These are phyloP conservation scores for Alloteropsis angusta DNA, from an alignment of 202 grass and related monocot genomes.

Conservation along the genomic window DNA sequence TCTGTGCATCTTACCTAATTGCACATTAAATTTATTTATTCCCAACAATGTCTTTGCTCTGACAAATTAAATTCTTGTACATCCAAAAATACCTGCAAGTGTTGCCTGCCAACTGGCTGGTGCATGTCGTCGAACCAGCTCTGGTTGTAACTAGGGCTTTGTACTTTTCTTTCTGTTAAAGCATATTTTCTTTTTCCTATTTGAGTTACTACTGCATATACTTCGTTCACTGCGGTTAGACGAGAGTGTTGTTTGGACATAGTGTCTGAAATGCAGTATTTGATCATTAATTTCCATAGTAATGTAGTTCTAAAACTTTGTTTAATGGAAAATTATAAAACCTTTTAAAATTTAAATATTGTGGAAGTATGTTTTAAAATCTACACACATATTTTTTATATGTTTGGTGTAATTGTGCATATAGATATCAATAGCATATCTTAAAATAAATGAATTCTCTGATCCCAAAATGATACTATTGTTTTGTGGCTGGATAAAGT, in stretches of 20 bases:
- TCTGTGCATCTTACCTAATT: background rate
- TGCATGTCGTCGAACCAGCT: background rate
- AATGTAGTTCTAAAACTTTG: background rate
- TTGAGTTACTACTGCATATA: background rate
- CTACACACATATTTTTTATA: background rate
- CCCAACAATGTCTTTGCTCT: background rate
- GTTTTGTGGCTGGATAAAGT: background rate
- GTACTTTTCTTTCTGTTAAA: background rate
- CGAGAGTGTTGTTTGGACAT: background rate
- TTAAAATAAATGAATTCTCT: background rate
- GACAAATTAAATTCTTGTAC: background rate
- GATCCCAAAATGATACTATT: background rate
- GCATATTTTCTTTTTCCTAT: background rate
- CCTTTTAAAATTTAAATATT: background rate
- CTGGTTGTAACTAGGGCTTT: background rate
- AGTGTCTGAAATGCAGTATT: background rate
- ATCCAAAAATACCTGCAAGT: background rate
- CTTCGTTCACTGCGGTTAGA: background rate
- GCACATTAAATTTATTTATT: slow-evolving; percentile 10
- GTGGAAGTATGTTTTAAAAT: background rate
- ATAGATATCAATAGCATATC: background rate
- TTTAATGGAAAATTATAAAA: background rate
- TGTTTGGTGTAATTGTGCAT: background rate
- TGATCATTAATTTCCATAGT: background rate
- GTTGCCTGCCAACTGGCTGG: slow-evolving; percentile 1